Percentiles rank a stretch among this genome's conserved stretches.
These are phyloP conservation scores for Coemansia sp. DNA, from an alignment of 192 early-diverging fungal genomes.

Conservation along the genomic window DNA sequence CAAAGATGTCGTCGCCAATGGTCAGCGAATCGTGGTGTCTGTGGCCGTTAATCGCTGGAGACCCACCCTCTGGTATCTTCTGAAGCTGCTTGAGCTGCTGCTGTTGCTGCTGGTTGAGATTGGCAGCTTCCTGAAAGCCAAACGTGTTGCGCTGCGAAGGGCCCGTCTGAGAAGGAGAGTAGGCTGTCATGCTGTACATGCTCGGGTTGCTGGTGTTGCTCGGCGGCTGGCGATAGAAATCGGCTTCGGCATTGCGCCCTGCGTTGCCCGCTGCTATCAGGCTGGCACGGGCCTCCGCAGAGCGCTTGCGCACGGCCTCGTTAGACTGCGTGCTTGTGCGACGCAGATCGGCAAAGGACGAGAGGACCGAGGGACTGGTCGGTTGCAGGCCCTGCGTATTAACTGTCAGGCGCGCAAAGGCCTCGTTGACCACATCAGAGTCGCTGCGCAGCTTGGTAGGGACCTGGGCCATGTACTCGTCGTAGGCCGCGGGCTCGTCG, in stretches of 20 bases:
- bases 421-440: slow-evolving; percentile 19
- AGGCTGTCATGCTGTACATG: slow-evolving; percentile 15
- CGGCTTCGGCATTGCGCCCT: slow-evolving; percentile 38
- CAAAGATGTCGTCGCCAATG: slow-evolving; percentile 48
- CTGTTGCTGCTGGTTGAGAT: slow-evolving; percentile 13
- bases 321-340: slow-evolving; percentile 23
- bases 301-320: slow-evolving; percentile 31
- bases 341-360: slow-evolving; percentile 19
- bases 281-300: slow-evolving; percentile 48
- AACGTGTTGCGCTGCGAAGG: slow-evolving; percentile 17
- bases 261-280: slow-evolving; percentile 42
- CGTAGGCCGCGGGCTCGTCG: neutral
- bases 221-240: slow-evolving; percentile 16
- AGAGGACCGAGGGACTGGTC: slow-evolving; percentile 1
- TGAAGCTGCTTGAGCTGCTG: slow-evolving; percentile 5
- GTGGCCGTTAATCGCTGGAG: neutral
- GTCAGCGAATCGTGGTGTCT: slow-evolving; percentile 38
- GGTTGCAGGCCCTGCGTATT: slow-evolving; percentile 3
- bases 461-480: slow-evolving; percentile 14
- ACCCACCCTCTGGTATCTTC: neutral
- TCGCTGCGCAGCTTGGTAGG: slow-evolving; percentile 13
- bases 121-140: slow-evolving; percentile 16
- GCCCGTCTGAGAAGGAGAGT: neutral
- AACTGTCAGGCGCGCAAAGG: slow-evolving; percentile 28
- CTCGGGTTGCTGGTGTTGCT: slow-evolving; percentile 3